Base-by-base conservation (phyloP, 2,329 filamentous ascomycete genomes). In the Lachnum nothofagi region DNA sequence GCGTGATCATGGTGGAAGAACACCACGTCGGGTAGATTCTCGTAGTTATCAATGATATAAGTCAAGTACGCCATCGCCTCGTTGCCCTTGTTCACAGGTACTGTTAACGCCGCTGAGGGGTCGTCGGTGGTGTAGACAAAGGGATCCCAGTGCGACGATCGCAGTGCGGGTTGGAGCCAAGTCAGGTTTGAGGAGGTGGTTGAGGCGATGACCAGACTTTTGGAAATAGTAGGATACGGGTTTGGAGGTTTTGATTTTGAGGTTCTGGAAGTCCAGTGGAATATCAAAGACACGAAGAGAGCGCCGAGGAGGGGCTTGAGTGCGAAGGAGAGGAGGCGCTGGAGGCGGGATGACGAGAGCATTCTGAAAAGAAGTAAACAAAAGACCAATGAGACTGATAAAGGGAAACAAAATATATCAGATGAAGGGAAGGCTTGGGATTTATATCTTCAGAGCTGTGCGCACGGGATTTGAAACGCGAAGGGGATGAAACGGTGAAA, bases 1-100 rank as follows among this genome's bases (percentile, higher is more conserved):
- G 78, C 73, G 56, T 84, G 77, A 20, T 78, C 72, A 61, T 84
- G 81, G 65, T 82, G 75, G 67, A 85, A 82, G 56, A 84, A 74
- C 29, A 72, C 70, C 49, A 83, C 70, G 48, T 82, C 78, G 2
- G 78, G 74, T 2, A 85, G 70, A 4, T 68, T 58, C 53, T 82
- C 71, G 66, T 85, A 84, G 63, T 78, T 72, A 61, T 82, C 78
- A 58, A 82, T 75, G 57, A 60, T 63, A 19, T 62, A 74, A 49
- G 70, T 76, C 12, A 78, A 65, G 58, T 77, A 76, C 19, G 73
- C 72, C 73, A 78, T 78, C 27, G 74, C 70, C 63, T 78, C 75
- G 48, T 70, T 70, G 25, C 75, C 75, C 57, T 76, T 76, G 57
- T 77, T 78, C 37, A 58, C 56, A 3, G 72, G 67, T 12, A 80